Percentiles rank a stretch among this genome's conserved stretches.
phyloP scores from a whole-genome alignment of 2,329 filamentous ascomycete species.

The Clonostachys chloroleuca region DNA sequence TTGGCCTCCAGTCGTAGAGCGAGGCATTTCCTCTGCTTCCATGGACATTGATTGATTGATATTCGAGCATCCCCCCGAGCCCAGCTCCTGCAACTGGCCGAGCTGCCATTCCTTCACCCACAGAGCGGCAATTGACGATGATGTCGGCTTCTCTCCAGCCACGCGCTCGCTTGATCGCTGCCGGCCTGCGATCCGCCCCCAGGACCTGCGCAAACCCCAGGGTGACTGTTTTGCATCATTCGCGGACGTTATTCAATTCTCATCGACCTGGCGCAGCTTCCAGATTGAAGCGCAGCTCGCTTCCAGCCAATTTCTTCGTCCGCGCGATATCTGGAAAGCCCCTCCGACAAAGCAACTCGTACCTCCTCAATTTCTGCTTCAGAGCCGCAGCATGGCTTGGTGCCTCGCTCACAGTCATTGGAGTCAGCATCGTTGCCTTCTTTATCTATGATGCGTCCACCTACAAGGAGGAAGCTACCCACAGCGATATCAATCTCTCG shows the following conservation, averaged over 20 bases:
- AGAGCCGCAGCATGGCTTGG: conserved; percentile 61
- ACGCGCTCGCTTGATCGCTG: conserved; percentile 1
- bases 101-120: not conserved
- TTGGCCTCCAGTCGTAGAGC: no score
- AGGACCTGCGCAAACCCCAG: not conserved
- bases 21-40: no score
- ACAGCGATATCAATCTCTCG: conserved; percentile 77
- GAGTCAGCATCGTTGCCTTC: conserved; percentile 70
- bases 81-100: not conserved
- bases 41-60: not conserved
- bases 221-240: conserved; percentile 1
- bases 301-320: conserved; percentile 15
- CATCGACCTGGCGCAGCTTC: not conserved
- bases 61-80: not conserved
- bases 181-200: not conserved
- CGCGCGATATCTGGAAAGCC: conserved; percentile 48
- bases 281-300: conserved; percentile 1
- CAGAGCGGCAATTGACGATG: not conserved
- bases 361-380: conserved; percentile 56
- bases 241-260: conserved; percentile 3
- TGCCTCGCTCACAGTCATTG: conserved; percentile 67
- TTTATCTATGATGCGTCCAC: conserved; percentile 93
- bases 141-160: not conserved
- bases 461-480: conserved; percentile 68
- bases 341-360: conserved; percentile 41